These are phyloP conservation scores for Wickerhamomyces sp. DNA, from an alignment of 1,139 yeast genomes.

Conservation along the genomic window DNA sequence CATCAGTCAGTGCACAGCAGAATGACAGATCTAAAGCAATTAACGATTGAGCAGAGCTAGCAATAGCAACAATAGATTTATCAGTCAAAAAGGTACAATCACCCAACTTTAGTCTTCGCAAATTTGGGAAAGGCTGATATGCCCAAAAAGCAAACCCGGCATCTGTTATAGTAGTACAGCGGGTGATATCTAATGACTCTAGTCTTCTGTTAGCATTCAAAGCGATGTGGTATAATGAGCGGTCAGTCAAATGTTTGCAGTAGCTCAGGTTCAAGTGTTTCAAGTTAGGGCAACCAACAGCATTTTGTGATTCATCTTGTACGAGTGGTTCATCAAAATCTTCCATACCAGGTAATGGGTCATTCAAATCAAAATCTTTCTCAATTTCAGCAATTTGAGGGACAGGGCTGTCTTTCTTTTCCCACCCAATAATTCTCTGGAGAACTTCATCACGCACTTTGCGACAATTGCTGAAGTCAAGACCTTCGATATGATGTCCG, in stretches of 20 bases:
- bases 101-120: constrained; percentile 49
- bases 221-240: constrained; percentile 59
- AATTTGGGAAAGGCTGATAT: constrained; percentile 44
- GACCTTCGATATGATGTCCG: constrained; percentile 51
- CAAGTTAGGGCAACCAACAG: constrained; percentile 55
- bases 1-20: constrained; percentile 71
- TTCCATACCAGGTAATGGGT: constrained; percentile 25
- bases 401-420: constrained; percentile 8
- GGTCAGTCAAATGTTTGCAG: constrained; percentile 70
- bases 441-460: constrained; percentile 68
- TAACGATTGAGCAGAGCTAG: constrained; percentile 55
- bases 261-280: constrained; percentile 54
- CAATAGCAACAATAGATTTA: constrained; percentile 54
- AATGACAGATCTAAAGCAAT: constrained; percentile 58
- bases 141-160: constrained; percentile 67
- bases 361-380: constrained; percentile 6
- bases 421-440: constrained; percentile 61
- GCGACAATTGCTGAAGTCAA: constrained; percentile 68
- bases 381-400: constrained; percentile 1
- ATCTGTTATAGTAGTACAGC: constrained; percentile 77
- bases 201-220: constrained; percentile 51
- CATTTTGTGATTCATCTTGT: constrained; percentile 19
- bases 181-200: constrained; percentile 54
- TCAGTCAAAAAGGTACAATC: constrained; percentile 76
- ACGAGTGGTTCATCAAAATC: constrained; percentile 14